Base-by-base conservation (phyloP, 768 basidiomycete genomes). In the Mycena polygramma region DNA sequence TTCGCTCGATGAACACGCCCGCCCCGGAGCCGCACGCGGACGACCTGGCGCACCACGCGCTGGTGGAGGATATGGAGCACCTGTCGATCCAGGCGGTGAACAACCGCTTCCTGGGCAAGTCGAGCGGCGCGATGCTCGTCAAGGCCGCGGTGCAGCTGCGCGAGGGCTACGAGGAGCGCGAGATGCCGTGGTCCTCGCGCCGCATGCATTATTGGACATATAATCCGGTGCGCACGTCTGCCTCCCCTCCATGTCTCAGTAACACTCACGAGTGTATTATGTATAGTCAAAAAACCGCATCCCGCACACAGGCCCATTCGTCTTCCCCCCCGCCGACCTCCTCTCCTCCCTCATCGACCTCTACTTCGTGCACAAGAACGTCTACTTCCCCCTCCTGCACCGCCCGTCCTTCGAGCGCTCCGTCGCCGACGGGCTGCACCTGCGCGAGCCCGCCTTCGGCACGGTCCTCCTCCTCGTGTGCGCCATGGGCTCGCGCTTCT, bases 391-490 rank as follows among this genome's bases (percentile, higher is more conserved):
- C 0, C 81, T 96, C 9, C 82, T 97, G 6, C 94, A 96, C 73
- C 86, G 90, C 4, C 90, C 89, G 0, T 87, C 88, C 2, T 94
- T 96, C 72, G 84, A 90, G 39, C 80, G 81, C 22, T 82, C 83
- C 24, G 72, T 91, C 46, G 75, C 75, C 0, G 83, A 87, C 4
- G 85, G 85, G 0, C 74, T 89, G 2, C 89, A 94, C 74, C 76
- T 82, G n/a, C 78, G 72, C 0, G 69, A 71, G 65, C 53, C 82
- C 0, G 74, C 81, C 0, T 94, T 96, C 74, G 88, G 84, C 0
- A 79, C 86, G 0, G 85, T 88, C 0, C 86, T 94, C 30, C 82
- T 95, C 4, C 83, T 93, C 2, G 87, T 94, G 0, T 94, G 92
- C 74, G 93, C 94, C 0, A 82, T 89, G 24, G 94, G 86, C 4